Conservation (phyloP, 225 moss, liverwort and hornwort genomes). For the Thuidium tamariscinum region DNA sequence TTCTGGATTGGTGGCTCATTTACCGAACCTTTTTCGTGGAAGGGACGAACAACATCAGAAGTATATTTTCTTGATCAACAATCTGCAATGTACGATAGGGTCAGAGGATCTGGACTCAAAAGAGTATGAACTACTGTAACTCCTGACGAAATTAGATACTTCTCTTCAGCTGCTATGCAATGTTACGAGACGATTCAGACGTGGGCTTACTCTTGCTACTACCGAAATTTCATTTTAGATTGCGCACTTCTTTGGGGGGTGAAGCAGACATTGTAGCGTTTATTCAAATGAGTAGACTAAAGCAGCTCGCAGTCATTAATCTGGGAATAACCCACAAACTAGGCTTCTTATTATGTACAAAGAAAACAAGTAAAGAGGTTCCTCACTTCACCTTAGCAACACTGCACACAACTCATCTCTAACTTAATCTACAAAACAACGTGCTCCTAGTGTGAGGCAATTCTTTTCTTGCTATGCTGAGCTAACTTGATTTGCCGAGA, state of each 20-base stretch:
- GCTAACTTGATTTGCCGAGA: neutral
- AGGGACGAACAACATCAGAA: neutral
- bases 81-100: neutral
- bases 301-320: neutral
- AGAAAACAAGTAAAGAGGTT: neutral
- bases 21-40: neutral
- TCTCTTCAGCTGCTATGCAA: neutral
- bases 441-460: neutral
- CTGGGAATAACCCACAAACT: neutral
- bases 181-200: neutral
- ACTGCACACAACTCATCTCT: neutral
- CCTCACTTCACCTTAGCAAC: neutral
- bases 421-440: neutral
- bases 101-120: neutral
- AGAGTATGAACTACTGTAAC: neutral
- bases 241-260: neutral
- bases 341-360: slow-evolving; percentile 3
- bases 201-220: neutral
- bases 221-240: neutral
- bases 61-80: neutral
- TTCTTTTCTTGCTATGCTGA: neutral
- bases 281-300: neutral
- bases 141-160: neutral
- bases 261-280: neutral
- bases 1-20: neutral